These are phyloP conservation scores for Aspergillus intermedius DNA, from an alignment of 2,329 filamentous ascomycete genomes.

Conservation along the genomic window DNA sequence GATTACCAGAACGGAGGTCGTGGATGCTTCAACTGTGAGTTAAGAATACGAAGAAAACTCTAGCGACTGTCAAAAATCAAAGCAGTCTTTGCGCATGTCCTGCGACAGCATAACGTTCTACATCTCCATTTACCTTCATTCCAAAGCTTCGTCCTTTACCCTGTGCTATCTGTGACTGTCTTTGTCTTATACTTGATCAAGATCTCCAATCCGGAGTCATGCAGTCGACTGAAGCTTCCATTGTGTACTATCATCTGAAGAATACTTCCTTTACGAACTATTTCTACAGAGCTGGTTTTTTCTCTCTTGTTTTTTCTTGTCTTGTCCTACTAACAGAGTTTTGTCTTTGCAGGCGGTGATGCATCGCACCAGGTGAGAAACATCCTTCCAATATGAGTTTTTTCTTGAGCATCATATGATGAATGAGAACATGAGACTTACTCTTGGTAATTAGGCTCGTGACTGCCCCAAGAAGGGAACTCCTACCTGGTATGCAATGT, in stretches of 20 bases:
- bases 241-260: too few relatives aligned
- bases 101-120: too few relatives aligned
- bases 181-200: too few relatives aligned
- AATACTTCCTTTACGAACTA: too few relatives aligned
- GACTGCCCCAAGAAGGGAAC: slow-evolving; percentile 80
- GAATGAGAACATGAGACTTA: slow-evolving; percentile 10
- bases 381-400: not conserved
- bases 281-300: too few relatives aligned
- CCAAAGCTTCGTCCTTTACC: too few relatives aligned
- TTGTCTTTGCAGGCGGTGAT: slow-evolving; percentile 59
- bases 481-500: slow-evolving; percentile 64
- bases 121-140: too few relatives aligned
- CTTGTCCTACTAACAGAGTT: not conserved
- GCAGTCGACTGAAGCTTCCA: too few relatives aligned
- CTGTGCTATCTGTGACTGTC: too few relatives aligned
- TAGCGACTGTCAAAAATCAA: too few relatives aligned
- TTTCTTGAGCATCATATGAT: slow-evolving; percentile 9
- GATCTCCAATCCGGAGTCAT: too few relatives aligned
- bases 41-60: slow-evolving; percentile 1
- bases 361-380: slow-evolving; percentile 63
- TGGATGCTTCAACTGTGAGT: slow-evolving; percentile 56
- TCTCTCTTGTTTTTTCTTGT: not conserved
- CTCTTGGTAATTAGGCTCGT: slow-evolving; percentile 54
- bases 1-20: slow-evolving; percentile 45
- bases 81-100: too few relatives aligned